Evolutionary conservation across 2,329 filamentous ascomycete species (phyloP).

Genomic region (Lasiodiplodia gonubiensis): DNA sequence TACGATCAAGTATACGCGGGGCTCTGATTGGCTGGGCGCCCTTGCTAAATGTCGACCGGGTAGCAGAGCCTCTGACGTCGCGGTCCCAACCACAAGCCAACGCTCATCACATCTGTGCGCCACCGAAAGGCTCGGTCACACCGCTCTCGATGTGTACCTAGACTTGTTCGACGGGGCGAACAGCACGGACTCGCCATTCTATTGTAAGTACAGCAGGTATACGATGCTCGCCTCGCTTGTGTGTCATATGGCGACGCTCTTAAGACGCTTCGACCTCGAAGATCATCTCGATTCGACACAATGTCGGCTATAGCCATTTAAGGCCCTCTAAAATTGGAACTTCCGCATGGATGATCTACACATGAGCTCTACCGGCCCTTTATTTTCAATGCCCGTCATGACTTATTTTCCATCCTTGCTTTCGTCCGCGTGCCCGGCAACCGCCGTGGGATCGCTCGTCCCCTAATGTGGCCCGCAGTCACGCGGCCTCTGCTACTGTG

Average conservation of each 20-base stretch:
- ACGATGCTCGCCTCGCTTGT: not conserved
- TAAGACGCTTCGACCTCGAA: not conserved
- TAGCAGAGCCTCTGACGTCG: not conserved
- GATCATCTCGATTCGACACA: not conserved
- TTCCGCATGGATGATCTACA: not conserved
- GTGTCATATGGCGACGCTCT: not conserved
- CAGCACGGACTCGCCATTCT: not conserved
- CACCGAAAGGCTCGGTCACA: not conserved
- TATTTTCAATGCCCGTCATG: not conserved
- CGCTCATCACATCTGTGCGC: not conserved
- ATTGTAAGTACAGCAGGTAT: not conserved
- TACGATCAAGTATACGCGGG: not conserved
- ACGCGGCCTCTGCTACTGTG: not conserved
- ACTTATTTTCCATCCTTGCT: not conserved
- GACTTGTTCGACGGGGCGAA: not conserved
- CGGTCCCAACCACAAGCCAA: not conserved
- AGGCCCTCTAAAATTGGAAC: not conserved
- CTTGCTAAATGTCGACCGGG: not conserved
- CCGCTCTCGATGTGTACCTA: no score
- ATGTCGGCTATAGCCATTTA: not conserved
- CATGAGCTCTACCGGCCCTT: not conserved
- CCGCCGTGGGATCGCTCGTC: not conserved
- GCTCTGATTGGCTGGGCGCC: not conserved
- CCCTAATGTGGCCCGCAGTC: not conserved
- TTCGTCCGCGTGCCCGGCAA: not conserved